Conservation (phyloP, 176 grass and related monocot genomes). For the Chrysopogon serrulatus region DNA sequence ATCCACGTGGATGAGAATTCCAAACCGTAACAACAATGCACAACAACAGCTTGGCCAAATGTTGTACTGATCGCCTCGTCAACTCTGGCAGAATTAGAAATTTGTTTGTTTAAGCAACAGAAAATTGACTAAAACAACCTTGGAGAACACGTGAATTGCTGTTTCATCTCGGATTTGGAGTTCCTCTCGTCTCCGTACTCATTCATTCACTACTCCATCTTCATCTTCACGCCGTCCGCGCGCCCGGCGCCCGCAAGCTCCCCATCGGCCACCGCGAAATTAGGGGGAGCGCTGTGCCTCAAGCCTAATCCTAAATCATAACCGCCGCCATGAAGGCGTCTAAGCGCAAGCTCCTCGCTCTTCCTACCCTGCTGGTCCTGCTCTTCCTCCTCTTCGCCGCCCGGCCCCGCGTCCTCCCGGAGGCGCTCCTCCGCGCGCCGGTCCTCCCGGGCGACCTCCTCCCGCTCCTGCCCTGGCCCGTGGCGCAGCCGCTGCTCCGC, state of each 20-base stretch:
- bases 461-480: slow-evolving; percentile 61
- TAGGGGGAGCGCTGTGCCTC: not conserved
- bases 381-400: slow-evolving; percentile 10
- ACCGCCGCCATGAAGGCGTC: slow-evolving; percentile 32
- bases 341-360: slow-evolving; percentile 25
- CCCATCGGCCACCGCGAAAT: not conserved
- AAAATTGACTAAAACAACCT: not conserved
- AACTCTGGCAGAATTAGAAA: not conserved
- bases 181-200: not conserved
- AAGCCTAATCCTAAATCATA: not conserved
- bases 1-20: not conserved
- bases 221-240: not conserved
- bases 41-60: not conserved
- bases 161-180: not conserved
- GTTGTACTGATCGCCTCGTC: not conserved
- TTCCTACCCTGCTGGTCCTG: not conserved
- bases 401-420: not conserved
- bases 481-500: slow-evolving; percentile 52
- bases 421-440: slow-evolving; percentile 27
- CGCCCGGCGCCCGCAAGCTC: not conserved
- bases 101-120: not conserved
- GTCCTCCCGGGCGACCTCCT: slow-evolving; percentile 62
- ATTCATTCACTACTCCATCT: not conserved
- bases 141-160: not conserved
- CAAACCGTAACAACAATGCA: not conserved